Conservation (phyloP, 2,329 filamentous ascomycete species). For the Nigrospora osmanthi region DNA sequence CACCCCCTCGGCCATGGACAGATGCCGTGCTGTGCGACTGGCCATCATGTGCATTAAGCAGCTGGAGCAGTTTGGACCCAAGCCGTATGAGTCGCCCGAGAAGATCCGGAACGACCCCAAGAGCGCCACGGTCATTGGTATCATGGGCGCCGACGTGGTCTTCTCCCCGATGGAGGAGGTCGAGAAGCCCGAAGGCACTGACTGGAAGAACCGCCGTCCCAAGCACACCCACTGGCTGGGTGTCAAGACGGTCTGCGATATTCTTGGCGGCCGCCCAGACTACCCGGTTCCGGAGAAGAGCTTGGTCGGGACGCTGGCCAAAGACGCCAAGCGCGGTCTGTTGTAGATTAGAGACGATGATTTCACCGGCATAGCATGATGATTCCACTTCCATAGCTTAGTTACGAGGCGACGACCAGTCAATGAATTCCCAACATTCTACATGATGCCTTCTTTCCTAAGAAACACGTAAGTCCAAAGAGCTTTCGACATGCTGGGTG, state of each 20-base stretch:
- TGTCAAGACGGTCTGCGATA: conserved; percentile 75
- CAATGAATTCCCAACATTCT: too few species aligned
- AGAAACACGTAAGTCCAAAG: too few species aligned
- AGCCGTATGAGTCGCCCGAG: conserved; percentile 43
- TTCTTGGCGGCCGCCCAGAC: conserved; percentile 64
- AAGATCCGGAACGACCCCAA: conserved; percentile 67
- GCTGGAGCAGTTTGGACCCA: conserved; percentile 68
- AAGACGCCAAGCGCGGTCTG: conserved; percentile 53
- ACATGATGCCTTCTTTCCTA: too few species aligned
- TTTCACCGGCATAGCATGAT: too few species aligned
- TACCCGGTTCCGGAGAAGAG: conserved; percentile 41
- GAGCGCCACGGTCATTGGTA: conserved; percentile 79
- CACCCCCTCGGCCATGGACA: conserved; percentile 91
- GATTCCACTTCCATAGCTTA: too few species aligned
- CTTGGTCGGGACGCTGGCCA: conserved; percentile 45
- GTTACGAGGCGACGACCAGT: too few species aligned
- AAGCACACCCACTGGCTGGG: conserved; percentile 78
- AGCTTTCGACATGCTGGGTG: too few species aligned
- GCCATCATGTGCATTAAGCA: conserved; percentile 93
- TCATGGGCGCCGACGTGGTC: conserved; percentile 83
- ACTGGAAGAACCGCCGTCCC: conserved; percentile 86
- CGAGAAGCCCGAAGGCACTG: conserved; percentile 79
- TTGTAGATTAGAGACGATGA: not conserved
- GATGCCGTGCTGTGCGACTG: conserved; percentile 82
- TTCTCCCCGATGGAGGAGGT: conserved; percentile 76